Evolutionary conservation across 495 filamentous ascomycete genomes (phyloP).

Genomic region (Tuber indicum): DNA sequence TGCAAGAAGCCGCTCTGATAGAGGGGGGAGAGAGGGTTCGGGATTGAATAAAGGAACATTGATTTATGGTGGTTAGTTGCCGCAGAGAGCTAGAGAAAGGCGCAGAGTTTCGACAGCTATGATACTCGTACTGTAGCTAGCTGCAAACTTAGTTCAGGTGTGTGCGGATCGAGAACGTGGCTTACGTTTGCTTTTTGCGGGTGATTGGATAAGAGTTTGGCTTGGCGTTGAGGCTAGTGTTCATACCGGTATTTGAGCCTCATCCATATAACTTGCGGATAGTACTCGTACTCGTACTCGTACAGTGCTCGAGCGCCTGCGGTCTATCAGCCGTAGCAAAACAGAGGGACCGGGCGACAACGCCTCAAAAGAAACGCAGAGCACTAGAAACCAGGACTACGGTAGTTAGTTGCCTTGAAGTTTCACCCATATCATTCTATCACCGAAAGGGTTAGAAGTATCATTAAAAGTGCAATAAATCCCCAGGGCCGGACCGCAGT

Average conservation of each 20-base stretch:
- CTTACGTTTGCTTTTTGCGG: not conserved
- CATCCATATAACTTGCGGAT: not conserved
- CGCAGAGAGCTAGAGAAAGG: not conserved
- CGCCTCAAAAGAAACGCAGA: too few species aligned
- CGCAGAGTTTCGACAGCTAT: not conserved
- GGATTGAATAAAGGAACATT: not conserved
- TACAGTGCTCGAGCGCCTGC: too few species aligned
- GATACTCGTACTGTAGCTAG: not conserved
- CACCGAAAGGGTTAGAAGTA: too few species aligned
- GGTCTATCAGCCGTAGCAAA: too few species aligned
- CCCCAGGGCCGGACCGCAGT: too few species aligned
- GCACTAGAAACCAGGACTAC: too few species aligned
- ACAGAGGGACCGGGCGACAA: too few species aligned
- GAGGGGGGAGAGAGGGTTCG: constrained; percentile 10
- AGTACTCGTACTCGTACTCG: too few species aligned
- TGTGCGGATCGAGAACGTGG: not conserved
- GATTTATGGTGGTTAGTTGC: not conserved
- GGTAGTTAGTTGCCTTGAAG: too few species aligned
- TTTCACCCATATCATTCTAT: too few species aligned
- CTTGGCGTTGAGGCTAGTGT: not conserved
- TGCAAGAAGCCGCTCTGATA: constrained; percentile 23
- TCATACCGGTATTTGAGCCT: not conserved
- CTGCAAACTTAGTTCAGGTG: not conserved
- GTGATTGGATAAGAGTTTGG: not conserved
- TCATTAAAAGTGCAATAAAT: too few species aligned